Base-by-base conservation (phyloP, 2,329 filamentous ascomycete species). In the Calonectria ilicicola region DNA sequence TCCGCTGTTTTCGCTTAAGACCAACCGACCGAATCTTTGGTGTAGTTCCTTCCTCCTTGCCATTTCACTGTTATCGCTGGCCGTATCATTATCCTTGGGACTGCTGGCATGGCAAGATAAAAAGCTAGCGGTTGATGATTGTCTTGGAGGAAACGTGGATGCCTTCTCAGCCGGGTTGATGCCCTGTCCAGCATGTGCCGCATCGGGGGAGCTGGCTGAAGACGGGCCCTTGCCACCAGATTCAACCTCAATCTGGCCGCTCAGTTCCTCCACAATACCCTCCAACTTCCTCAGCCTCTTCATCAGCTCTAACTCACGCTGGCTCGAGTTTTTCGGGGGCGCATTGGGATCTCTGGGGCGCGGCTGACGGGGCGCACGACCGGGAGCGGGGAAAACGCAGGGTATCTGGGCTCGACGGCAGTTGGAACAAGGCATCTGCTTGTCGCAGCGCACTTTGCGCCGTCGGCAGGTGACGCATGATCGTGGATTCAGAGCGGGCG, bases 391-490 rank as follows among this genome's bases (percentile, higher is more conserved):
- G 80, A 94, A 95, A 62, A 94, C 85, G 82, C 93, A 95, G 76
- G 93, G 90, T 70, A 93, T 93, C 77, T 92, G 86, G 47, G 92
- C 92, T 75, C 92, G 90, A 49, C 90, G 89, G 82, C 93, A 95
- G 82, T 95, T 95, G 78, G 91, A 91, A 82, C 93, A 95, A 19
- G 93, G 92, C 86, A 94, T 91, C 78, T 90, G 88, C 85, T 95
- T 95, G 85, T 95, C 93, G 87, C 93, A 95, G 79, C 93, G 93
- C 67, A 95, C 93, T 82, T 94, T 93, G 74, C 92, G 86, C 53
- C 87, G 85, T 14, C 87, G 84, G 73, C 87, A 89, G 46, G 86
- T 88, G 21, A 89, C 86, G 76, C 87, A 88, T 73, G 86, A 88
- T 72, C 87, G 83, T 35, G 87, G 87, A 73, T 88, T 88, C 58